phyloP scores from a whole-genome alignment of 2,329 filamentous ascomycete species.

The Apiospora malaysiana region DNA sequence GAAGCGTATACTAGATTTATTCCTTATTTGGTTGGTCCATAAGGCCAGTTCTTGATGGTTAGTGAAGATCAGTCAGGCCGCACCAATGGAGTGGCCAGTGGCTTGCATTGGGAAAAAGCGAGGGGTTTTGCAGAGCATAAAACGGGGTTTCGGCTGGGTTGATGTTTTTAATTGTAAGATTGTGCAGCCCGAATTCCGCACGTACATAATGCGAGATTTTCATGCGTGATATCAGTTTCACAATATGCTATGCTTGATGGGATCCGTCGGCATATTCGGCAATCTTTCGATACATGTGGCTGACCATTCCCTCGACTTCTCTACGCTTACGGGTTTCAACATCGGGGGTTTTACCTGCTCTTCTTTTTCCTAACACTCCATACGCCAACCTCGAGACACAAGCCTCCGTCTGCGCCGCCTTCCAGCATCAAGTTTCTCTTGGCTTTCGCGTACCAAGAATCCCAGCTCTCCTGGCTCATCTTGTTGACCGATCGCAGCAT shows the following conservation, averaged over 20 bases:
- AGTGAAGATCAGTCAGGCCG: not conserved
- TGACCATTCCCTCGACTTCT: not conserved
- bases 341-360: not conserved
- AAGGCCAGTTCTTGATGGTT: not conserved
- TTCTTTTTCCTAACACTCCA: slow-evolving; percentile 18
- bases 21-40: not conserved
- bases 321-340: too few species aligned
- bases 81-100: not conserved
- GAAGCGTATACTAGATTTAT: slow-evolving; percentile 17
- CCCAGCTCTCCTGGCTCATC: slow-evolving; percentile 69
- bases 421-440: slow-evolving; percentile 65
- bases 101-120: slow-evolving; percentile 15
- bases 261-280: not conserved
- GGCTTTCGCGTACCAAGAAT: slow-evolving; percentile 67
- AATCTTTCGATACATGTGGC: not conserved
- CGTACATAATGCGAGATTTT: slow-evolving; percentile 9
- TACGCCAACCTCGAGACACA: slow-evolving; percentile 48
- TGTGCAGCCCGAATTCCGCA: slow-evolving; percentile 3
- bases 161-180: slow-evolving; percentile 17
- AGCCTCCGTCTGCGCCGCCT: slow-evolving; percentile 60
- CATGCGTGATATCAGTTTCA: not conserved
- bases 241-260: not conserved
- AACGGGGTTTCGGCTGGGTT: slow-evolving; percentile 15
- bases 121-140: slow-evolving; percentile 15
- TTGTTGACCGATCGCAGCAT: slow-evolving; percentile 65